Conservation (phyloP, 2,329 filamentous ascomycete genomes). For the Pseudodiploospora longispora region DNA sequence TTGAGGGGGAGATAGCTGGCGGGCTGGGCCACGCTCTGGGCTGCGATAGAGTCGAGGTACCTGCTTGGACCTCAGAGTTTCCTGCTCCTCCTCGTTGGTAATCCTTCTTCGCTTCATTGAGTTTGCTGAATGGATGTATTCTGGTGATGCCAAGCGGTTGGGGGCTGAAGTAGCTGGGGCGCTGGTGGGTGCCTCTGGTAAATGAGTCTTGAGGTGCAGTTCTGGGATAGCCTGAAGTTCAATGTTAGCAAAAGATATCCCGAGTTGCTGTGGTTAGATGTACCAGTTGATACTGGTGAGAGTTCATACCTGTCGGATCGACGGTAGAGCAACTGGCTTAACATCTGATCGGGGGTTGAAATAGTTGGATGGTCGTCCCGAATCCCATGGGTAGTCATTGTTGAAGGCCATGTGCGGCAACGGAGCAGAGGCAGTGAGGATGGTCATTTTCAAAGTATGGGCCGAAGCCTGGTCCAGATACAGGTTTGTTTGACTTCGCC, state of each 20-base stretch:
- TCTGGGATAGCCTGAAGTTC: slow-evolving; percentile 38
- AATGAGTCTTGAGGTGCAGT: slow-evolving; percentile 22
- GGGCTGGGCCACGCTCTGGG: slow-evolving; percentile 15
- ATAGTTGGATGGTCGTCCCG: slow-evolving; percentile 25
- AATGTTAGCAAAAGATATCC: slow-evolving; percentile 12
- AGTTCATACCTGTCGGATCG: slow-evolving; percentile 41
- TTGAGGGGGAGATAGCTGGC: background rate
- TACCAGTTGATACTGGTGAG: background rate
- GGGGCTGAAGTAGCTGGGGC: slow-evolving; percentile 1
- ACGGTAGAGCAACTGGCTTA: slow-evolving; percentile 38
- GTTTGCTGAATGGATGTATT: slow-evolving; percentile 42
- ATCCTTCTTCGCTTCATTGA: slow-evolving; percentile 40
- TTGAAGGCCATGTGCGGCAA: slow-evolving; percentile 33
- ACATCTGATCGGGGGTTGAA: slow-evolving; percentile 28
- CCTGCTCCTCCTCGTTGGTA: slow-evolving; percentile 33
- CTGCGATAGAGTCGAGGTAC: slow-evolving; percentile 39
- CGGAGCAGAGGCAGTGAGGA: slow-evolving; percentile 38
- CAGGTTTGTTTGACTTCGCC: slow-evolving; percentile 21
- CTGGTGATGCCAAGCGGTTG: slow-evolving; percentile 28
- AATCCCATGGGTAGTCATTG: slow-evolving; percentile 32
- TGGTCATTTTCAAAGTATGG: slow-evolving; percentile 37
- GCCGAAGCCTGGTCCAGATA: slow-evolving; percentile 16
- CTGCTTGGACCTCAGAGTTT: slow-evolving; percentile 32
- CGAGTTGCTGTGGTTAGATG: background rate
- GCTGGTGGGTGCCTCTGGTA: background rate